Conservation (phyloP, 2,329 filamentous ascomycete species). For the Cryphonectria parasitica region DNA sequence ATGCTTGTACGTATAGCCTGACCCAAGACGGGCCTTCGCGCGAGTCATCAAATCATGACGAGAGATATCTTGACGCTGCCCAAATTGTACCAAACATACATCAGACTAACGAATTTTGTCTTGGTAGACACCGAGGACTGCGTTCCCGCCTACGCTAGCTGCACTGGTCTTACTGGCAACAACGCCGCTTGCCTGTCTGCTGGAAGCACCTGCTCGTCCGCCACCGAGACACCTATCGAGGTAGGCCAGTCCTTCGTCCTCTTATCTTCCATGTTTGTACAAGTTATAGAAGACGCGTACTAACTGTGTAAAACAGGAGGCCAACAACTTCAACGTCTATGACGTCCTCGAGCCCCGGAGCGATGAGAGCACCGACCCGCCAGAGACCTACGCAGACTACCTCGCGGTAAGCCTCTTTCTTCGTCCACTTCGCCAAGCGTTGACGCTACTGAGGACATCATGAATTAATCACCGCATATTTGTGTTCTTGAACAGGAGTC, state of each 20-base stretch:
- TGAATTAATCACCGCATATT: conserved; percentile 46
- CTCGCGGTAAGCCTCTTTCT: conserved; percentile 34
- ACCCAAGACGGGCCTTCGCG: not conserved
- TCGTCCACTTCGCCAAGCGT: conserved; percentile 10
- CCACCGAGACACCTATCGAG: conserved; percentile 34
- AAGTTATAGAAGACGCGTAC: not conserved
- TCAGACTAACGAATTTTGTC: not conserved
- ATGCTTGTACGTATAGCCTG: conserved; percentile 6
- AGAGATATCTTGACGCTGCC: not conserved
- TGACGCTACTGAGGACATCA: conserved; percentile 43
- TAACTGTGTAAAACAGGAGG: not conserved
- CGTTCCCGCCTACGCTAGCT: conserved; percentile 31
- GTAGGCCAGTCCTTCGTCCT: not conserved
- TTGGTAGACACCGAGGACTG: conserved; percentile 33
- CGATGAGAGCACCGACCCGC: conserved; percentile 42
- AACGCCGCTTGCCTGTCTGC: conserved; percentile 39
- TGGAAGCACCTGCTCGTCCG: conserved; percentile 35
- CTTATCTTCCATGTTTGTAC: not conserved
- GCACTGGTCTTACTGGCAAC: conserved; percentile 32
- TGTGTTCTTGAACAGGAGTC: conserved; percentile 28
- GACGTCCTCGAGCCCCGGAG: conserved; percentile 43
- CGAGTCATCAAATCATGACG: not conserved
- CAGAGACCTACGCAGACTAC: conserved; percentile 47
- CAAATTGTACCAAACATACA: not conserved
- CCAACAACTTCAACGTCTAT: conserved; percentile 48